These are phyloP conservation scores for Tricholoma terreum DNA, from an alignment of 768 basidiomycete species.

Conservation along the genomic window DNA sequence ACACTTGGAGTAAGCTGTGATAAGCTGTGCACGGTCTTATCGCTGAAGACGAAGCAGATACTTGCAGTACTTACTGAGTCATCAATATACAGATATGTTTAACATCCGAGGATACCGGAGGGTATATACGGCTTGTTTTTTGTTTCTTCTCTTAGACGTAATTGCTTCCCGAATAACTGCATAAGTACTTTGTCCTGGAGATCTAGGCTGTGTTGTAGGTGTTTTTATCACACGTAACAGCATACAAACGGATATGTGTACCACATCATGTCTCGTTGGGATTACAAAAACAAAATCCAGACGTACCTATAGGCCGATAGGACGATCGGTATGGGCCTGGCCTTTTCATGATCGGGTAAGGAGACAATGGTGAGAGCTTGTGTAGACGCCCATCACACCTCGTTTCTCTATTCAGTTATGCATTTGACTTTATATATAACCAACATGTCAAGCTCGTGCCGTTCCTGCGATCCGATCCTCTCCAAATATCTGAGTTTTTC, in stretches of 20 bases:
- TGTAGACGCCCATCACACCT: background rate
- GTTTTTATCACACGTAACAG: too few relatives aligned
- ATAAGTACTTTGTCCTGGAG: too few relatives aligned
- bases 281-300: background rate
- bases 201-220: too few relatives aligned
- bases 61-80: background rate
- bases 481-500: background rate
- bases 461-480: background rate
- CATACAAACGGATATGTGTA: too few relatives aligned
- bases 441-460: background rate
- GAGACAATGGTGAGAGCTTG: background rate
- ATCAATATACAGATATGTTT: background rate
- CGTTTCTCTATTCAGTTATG: background rate
- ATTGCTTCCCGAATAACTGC: too few relatives aligned
- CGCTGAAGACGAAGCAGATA: background rate
- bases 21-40: background rate
- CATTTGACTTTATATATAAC: background rate
- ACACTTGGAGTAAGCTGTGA: background rate
- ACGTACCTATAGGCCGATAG: background rate
- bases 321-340: background rate
- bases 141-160: too few relatives aligned
- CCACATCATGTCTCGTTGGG: too few relatives aligned
- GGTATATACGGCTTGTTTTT: too few relatives aligned
- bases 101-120: background rate
- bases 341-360: background rate